These are phyloP conservation scores for Gyromitra esculenta DNA, from an alignment of 2,329 filamentous ascomycete species.

Conservation along the genomic window DNA sequence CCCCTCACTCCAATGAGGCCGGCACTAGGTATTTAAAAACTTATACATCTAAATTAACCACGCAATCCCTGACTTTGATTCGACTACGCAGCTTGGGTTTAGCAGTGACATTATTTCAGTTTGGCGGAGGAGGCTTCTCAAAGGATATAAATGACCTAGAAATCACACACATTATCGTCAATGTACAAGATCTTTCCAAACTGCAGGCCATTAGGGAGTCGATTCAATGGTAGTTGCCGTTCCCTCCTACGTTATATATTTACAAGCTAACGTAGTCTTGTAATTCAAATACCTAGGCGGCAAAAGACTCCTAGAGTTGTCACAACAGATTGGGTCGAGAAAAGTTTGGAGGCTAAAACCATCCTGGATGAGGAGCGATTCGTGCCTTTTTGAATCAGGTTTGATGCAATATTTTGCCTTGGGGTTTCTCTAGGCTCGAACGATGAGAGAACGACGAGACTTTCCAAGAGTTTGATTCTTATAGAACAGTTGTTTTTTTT, in stretches of 20 bases:
- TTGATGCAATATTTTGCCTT: background rate
- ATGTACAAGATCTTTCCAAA: constrained; percentile 62
- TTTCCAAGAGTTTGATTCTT: no score
- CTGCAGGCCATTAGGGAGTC: constrained; percentile 64
- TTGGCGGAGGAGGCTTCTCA: constrained; percentile 72
- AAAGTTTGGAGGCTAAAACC: constrained; percentile 82
- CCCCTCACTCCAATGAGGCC: constrained; percentile 43
- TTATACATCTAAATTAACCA: constrained; percentile 30
- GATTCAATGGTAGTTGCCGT: constrained; percentile 61
- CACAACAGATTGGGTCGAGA: constrained; percentile 75
- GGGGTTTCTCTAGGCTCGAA: no score
- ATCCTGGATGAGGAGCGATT: constrained; percentile 80
- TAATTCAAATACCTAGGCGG: constrained; percentile 56
- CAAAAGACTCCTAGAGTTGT: constrained; percentile 74
- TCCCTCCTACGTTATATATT: constrained; percentile 5
- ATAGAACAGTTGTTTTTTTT: no score
- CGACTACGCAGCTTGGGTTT: constrained; percentile 60
- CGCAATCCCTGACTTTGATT: background rate
- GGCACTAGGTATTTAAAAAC: constrained; percentile 37
- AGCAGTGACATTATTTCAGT: constrained; percentile 70
- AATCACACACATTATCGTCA: constrained; percentile 78
- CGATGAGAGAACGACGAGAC: no score
- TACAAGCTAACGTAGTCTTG: constrained; percentile 29
- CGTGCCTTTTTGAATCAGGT: constrained; percentile 40
- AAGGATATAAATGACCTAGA: constrained; percentile 65